Conservation (phyloP, 768 basidiomycete genomes). For the Serendipita sp. region DNA sequence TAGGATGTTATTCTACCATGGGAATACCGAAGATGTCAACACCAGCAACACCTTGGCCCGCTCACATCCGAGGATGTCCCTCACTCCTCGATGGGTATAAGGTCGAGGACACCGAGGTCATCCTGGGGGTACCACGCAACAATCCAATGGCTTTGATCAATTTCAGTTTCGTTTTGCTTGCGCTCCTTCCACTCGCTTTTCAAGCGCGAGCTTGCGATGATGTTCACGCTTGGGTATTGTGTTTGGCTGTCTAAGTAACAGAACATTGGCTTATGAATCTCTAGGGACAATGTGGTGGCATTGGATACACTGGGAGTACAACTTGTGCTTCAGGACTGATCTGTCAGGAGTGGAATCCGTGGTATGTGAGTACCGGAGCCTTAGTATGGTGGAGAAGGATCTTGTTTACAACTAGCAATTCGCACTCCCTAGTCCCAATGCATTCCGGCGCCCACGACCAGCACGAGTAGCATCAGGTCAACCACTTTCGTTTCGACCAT, state of each 20-base stretch:
- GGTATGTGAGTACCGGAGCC: neutral
- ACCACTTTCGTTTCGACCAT: no score
- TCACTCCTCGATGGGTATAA: no score
- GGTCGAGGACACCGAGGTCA: neutral
- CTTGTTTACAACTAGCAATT: no score
- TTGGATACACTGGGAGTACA: neutral
- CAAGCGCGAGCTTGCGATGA: neutral
- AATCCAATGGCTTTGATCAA: neutral
- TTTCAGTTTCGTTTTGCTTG: no score
- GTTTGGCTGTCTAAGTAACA: neutral
- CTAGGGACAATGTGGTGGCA: neutral
- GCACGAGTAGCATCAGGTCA: no score
- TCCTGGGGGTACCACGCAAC: neutral
- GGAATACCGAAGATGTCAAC: no score
- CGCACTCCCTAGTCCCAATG: neutral
- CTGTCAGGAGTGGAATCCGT: neutral
- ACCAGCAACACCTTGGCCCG: neutral
- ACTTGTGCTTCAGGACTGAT: neutral
- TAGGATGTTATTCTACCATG: neutral
- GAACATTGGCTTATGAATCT: neutral
- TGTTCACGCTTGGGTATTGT: neutral
- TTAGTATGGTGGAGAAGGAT: no score
- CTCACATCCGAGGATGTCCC: neutral
- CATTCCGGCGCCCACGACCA: neutral
- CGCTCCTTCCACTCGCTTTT: no score